Base-by-base conservation (phyloP, 164 flowering plant genomes). In the Euptelea pleiosperma region DNA sequence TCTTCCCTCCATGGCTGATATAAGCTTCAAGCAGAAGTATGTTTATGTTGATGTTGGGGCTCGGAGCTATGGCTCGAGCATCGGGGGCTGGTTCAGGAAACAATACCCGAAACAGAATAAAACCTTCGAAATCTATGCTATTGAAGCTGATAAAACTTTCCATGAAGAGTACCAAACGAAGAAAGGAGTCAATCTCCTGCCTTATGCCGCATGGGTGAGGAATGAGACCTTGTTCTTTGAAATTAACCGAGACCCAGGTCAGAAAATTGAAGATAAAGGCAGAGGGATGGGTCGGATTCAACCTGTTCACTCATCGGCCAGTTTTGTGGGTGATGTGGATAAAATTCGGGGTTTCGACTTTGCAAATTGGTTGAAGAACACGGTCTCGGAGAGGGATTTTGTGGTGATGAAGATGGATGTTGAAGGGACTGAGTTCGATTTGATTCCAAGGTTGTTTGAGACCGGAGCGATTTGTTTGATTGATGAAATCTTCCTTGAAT, bases 341-440 rank as follows among this genome's bases (percentile, higher is more conserved):
- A 60, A 70, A 70, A 91, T 94, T 59, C 72, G 68, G 50, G 99
- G 99, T 25, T 94, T 94, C 66, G 99, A 94, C 68, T 94, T 94
- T 66, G 96, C 97, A 0, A 57, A 80, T 5, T 94, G 99, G 99
- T 71, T 94, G 87, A 91, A 82, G 86, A 79, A 60, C 25, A 77
- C 86, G 0, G 95, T 93, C 15, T 45, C 83, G 0, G 82, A 83
- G 79, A 82, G 52, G 61, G 97, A 93, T 60, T 93, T 77, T 68
- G 99, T 93, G 61, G 97, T 93, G 70, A 83, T 93, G 97, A 94
- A 94, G 71, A 94, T 94, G 99, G 97, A 94, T 76, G 89, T 94
- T 12, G 99, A 94, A 73, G 99, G 97, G 52, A 91, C 97, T 0
- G 97, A 94, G 52, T 94, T 94, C 39, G 91, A 88, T 67, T 66